Evolutionary conservation across 108 stramenopile genomes (phyloP), one percentile per base, ranked within the genome.

Genomic region (Fragilaria crotonensis): DNA sequence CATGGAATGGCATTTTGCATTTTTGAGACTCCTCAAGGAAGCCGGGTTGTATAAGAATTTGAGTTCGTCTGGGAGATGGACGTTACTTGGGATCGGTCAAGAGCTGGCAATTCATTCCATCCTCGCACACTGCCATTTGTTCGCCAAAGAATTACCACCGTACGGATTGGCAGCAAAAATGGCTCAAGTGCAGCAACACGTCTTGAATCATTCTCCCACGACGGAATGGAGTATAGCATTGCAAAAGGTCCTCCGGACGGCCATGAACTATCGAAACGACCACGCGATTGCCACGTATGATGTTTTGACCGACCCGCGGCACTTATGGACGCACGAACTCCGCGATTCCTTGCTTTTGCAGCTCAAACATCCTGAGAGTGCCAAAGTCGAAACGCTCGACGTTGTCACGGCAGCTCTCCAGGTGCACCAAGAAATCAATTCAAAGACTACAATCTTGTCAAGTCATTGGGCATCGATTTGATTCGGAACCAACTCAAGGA

Each of bases 41-140:
- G 60, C 63, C 32, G 75, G 75, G 5, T 27, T 77, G 20, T 71
- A 71, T 29, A 54, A 64, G 21, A 46, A 44, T 49, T 9, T 45
- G 4, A 57, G 60, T 21, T 36, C 49, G 29, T 25, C 23, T 29
- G 54, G 33, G 1, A 60, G 61, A 50, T 77, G 66, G 66, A 51
- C 57, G 21, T 56, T 77, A 23, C 45, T 77, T 25, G 60, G 66
- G 1, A 71, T 77, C 29, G 75, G 75, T n/a, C 75, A 77, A 60
- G 70, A 77, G 54, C 29, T 77, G 4, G 59, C 59, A 17, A 64
- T 51, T 55, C 27, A 61, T 14, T 44, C 25, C 19, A 25, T 26
- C 28, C 25, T 61, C 14, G 52, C 32, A n/a, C 11, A 36, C 19
- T 26, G 11, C 14, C 31, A 3, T 33, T 26, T 5, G 23, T 26